A percentile compares a stretch with the other conserved stretches of the same genome.
These are phyloP conservation scores for Tylopilus sp. DNA, from an alignment of 1,284 basidiomycete genomes.

Conservation along the genomic window DNA sequence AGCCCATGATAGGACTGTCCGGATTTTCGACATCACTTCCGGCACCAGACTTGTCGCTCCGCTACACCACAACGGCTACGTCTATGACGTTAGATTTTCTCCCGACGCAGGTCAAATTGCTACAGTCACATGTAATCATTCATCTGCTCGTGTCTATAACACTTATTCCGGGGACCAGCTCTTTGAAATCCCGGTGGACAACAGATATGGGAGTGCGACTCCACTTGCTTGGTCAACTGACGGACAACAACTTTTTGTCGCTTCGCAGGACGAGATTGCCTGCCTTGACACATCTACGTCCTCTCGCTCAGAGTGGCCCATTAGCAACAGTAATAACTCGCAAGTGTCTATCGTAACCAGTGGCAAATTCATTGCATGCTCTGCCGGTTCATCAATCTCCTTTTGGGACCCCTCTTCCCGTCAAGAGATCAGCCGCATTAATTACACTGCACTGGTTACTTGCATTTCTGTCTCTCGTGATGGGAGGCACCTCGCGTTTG, in stretches of 20 bases:
- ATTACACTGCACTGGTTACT: neutral
- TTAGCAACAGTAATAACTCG: neutral
- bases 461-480: neutral
- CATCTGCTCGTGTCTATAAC: neutral
- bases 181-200: neutral
- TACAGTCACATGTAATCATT: neutral
- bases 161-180: neutral
- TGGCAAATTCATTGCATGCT: neutral
- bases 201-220: too few species aligned
- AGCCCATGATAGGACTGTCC: neutral
- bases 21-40: constrained; percentile 4
- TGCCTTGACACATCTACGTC: neutral
- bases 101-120: constrained; percentile 3
- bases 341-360: neutral
- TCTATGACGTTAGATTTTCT: constrained; percentile 5
- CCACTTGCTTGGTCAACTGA: constrained; percentile 4
- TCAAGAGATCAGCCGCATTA: neutral
- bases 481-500: neutral
- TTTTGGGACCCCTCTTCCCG: neutral
- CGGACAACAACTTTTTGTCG: neutral
- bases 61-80: neutral
- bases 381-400: neutral
- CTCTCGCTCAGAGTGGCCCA: neutral
- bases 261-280: neutral
- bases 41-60: neutral